Evolutionary conservation across 495 filamentous ascomycete genomes (phyloP).

Genomic region (Penicillium paxilli): DNA sequence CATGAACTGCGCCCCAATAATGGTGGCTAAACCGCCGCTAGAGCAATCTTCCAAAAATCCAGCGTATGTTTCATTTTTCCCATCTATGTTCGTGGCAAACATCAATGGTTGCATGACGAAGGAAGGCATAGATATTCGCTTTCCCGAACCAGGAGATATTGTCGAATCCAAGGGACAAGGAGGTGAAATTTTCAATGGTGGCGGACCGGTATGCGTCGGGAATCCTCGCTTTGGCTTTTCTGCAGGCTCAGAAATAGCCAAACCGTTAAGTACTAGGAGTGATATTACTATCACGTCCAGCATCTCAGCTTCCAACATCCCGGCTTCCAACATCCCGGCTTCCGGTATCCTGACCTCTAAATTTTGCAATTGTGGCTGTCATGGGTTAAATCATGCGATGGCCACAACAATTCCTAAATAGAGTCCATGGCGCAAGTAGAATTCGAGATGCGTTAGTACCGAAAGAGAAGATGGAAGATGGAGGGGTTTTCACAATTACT

Average conservation of each 20-base stretch:
- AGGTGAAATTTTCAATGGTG: not conserved
- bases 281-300: not conserved
- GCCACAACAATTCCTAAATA: not conserved
- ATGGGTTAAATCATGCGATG: not conserved
- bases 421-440: not conserved
- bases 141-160: conserved; percentile 67
- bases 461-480: too few species aligned
- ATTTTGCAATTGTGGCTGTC: not conserved
- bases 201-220: not conserved
- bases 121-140: conserved; percentile 55
- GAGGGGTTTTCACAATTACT: too few species aligned
- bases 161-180: conserved; percentile 30
- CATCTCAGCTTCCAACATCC: not conserved
- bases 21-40: conserved; percentile 49
- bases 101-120: conserved; percentile 58
- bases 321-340: too few species aligned
- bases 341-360: not conserved
- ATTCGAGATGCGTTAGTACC: too few species aligned
- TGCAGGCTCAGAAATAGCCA: not conserved
- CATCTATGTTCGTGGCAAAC: conserved; percentile 80
- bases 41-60: conserved; percentile 26
- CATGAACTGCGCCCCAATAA: conserved; percentile 82
- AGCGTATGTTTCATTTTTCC: conserved; percentile 49
- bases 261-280: not conserved
- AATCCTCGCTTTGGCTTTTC: not conserved